Base-by-base conservation (phyloP, 306 rosid species). In the Sicyos baderoa region DNA sequence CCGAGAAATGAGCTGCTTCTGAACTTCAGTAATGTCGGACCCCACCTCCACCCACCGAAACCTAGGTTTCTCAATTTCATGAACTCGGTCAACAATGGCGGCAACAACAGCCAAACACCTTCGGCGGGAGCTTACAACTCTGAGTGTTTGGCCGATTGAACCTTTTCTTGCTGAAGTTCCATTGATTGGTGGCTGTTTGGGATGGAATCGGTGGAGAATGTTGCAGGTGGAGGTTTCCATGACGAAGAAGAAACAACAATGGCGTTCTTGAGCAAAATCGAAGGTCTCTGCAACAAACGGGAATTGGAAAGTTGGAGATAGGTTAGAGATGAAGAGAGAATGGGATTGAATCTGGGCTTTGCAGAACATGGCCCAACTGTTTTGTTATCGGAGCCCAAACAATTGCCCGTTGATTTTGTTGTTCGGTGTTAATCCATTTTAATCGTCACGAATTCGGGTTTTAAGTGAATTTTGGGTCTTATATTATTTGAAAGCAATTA, bases 41-140 rank as follows among this genome's bases (percentile, higher is more conserved):
- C 86, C 75, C 48, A 84, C 53, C 84, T 78, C 93, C 70, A 55
- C 56, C 93, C 95, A 86, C 80, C 73, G 84, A 80, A 83, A 86
- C 79, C 76, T 85, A 0, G 9, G 29, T 3, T 78, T 80, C 61
- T 74, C 92, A 10, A 56, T 75, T 40, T 73, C 56, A 48, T 63
- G 77, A 54, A 60, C 56, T 14, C 76, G 82, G 49, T 84, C 86
- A 44, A 29, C 70, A 53, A 74, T 76, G 7, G 79, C 27, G 0
- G 81, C 13, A 47, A 54, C 83, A 29, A 55, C 19, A 19, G 79
- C 62, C 14, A 73, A 79, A 57, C 16, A 82, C 60, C 23, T 67
- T 59, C 70, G 75, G 49, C 17, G 45, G 53, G 59, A 56, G 74
- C 66, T 53, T 55, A 71, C 74, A 70, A 54, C 75, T 22, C 50